phyloP scores from a whole-genome alignment of 192 early-diverging fungal genomes.

The Geosiphon pyriformis region DNA sequence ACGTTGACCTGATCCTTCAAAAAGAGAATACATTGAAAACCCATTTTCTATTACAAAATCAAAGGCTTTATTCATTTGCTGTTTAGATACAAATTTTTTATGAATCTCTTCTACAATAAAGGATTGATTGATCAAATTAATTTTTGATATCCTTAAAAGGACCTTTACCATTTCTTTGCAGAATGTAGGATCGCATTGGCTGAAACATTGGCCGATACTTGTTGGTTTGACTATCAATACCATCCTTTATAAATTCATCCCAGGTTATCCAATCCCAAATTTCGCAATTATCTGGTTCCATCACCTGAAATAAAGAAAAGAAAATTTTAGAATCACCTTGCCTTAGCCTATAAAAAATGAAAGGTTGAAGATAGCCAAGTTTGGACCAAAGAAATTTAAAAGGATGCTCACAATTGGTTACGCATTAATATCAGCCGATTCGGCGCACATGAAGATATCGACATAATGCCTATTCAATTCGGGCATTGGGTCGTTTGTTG shows the following conservation, averaged over 20 bases:
- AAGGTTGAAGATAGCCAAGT: neutral
- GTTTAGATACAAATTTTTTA: too few relatives aligned
- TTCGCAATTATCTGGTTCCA: constrained; percentile 45
- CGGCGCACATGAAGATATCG: constrained; percentile 39
- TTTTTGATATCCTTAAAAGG: too few relatives aligned
- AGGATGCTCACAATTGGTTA: constrained; percentile 12
- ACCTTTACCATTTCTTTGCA: too few relatives aligned
- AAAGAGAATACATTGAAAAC: too few relatives aligned
- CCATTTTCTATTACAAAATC: too few relatives aligned
- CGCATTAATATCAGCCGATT: constrained; percentile 24
- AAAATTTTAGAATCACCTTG: neutral
- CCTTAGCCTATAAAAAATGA: neutral
- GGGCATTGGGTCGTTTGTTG: constrained; percentile 36
- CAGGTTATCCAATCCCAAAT: constrained; percentile 37
- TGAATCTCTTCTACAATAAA: too few relatives aligned
- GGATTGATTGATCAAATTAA: too few relatives aligned
- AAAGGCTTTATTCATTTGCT: too few relatives aligned
- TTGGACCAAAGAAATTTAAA: neutral
- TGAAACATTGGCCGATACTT: constrained; percentile 20
- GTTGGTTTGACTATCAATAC: neutral
- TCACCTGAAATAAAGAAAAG: constrained; percentile 1
- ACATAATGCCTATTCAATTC: constrained; percentile 45
- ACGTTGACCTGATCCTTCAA: too few relatives aligned
- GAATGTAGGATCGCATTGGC: too few relatives aligned
- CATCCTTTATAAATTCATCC: constrained; percentile 20